A percentile compares a stretch with the other conserved stretches of the same genome.
These are phyloP conservation scores for Darksidea phi DNA, from an alignment of 495 filamentous ascomycete genomes.

Conservation along the genomic window DNA sequence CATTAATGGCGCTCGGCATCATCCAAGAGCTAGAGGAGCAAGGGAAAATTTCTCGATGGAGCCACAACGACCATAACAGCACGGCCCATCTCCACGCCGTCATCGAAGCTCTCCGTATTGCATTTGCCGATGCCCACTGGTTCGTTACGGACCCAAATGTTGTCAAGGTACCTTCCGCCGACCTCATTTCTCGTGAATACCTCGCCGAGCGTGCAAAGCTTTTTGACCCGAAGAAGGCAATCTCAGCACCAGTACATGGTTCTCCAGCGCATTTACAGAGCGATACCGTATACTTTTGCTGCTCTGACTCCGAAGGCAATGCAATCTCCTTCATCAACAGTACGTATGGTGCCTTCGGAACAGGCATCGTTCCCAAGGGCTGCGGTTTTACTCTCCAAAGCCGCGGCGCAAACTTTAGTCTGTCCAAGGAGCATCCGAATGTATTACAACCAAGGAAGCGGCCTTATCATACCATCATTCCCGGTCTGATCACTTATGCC, in stretches of 20 bases:
- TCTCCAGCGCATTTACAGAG: slow-evolving; percentile 64
- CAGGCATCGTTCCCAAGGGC: slow-evolving; percentile 73
- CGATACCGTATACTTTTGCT: slow-evolving; percentile 94
- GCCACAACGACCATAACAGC: slow-evolving; percentile 68
- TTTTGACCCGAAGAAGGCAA: slow-evolving; percentile 61
- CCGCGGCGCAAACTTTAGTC: slow-evolving; percentile 80
- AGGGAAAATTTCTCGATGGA: slow-evolving; percentile 69
- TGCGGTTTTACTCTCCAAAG: slow-evolving; percentile 95
- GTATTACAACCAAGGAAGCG: slow-evolving; percentile 75
- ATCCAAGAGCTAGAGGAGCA: slow-evolving; percentile 76
- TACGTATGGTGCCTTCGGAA: slow-evolving; percentile 90
- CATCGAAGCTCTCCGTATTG: slow-evolving; percentile 86
- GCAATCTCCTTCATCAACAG: slow-evolving; percentile 95
- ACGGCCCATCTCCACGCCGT: slow-evolving; percentile 78
- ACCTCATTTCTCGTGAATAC: slow-evolving; percentile 61
- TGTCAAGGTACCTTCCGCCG: slow-evolving; percentile 60
- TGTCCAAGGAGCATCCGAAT: slow-evolving; percentile 71
- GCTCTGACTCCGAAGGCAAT: slow-evolving; percentile 77
- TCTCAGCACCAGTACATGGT: slow-evolving; percentile 61
- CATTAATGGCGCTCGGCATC: slow-evolving; percentile 89
- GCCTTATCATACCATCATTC: slow-evolving; percentile 98
- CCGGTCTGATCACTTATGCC: slow-evolving; percentile 78
- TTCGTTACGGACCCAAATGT: slow-evolving; percentile 82
- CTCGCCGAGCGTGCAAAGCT: slow-evolving; percentile 67
- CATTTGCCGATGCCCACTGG: slow-evolving; percentile 88